Base-by-base conservation (phyloP, 2,329 filamentous ascomycete species). In the Chaetomium strumarium region DNA sequence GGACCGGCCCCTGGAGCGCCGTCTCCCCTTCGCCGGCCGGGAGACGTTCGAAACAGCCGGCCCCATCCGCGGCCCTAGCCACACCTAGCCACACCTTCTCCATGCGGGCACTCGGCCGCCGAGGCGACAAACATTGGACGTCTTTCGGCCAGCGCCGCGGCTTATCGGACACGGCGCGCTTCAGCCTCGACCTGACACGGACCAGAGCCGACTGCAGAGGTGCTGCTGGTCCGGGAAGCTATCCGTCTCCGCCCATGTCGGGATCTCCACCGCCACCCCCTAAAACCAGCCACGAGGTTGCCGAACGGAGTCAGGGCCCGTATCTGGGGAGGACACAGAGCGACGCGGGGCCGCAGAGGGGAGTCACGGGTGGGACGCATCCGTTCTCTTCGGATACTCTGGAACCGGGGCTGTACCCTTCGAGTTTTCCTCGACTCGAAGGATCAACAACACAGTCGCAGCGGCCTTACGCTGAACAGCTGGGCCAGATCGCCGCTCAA, bases 241-340 rank as follows among this genome's bases (percentile, higher is more conserved):
- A 86, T 72, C 83, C 82, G 68, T 86, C 83, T 76, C 83, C 83
- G 73, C 83, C 83, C 77, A 86, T 86, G 83, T 85, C 83, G 75
- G 81, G 80, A 67, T 84, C 83, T 74, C 80, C 82, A 64, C 76
- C 76, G 62, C 72, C 77, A 63, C 78, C 80, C 69, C 73, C 76
- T 67, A 82, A 79, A 73, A 68, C 71, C 73, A 75, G 75, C 67
- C 76, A 73, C 69, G 78, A 82, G 70, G 74, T 74, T 64, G 74
- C 73, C 70, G 75, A 79, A 69, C 75, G 76, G 68, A 72, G 74
- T 65, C 76, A 77, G 64, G 72, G 70, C 64, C 67, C 68, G 62
- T 79, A 73, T 62, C 69, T 62, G 52, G 48, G 64, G 50, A 58
- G 68, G 52, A 67, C 65, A 46, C 71, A 69, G 60, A 63, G 64